phyloP scores from a whole-genome alignment of 164 flowering plant genomes.

The Stephania cephalantha region DNA sequence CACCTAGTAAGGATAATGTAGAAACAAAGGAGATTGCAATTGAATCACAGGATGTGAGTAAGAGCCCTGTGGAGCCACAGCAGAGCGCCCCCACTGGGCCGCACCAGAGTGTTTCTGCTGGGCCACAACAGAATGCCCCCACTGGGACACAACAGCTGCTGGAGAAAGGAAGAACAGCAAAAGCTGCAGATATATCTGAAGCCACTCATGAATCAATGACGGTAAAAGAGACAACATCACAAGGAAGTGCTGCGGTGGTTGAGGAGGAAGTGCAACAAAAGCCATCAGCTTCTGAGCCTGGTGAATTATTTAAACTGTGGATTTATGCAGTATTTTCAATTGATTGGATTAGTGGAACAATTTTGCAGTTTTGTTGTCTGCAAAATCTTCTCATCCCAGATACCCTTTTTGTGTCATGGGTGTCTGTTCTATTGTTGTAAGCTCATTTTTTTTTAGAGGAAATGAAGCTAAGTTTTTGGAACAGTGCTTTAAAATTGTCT shows the following conservation, averaged over 20 bases:
- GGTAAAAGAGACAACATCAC: slow-evolving; percentile 61
- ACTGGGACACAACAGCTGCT: slow-evolving; percentile 26
- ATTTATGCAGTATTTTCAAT: neutral
- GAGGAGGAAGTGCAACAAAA: slow-evolving; percentile 94
- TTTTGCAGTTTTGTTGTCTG: neutral
- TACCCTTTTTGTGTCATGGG: neutral
- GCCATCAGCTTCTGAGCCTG: slow-evolving; percentile 63
- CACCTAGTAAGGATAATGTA: slow-evolving; percentile 28
- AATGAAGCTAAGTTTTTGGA: neutral
- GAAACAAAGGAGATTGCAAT: slow-evolving; percentile 25
- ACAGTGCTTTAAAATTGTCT: neutral
- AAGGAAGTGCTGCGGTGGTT: slow-evolving; percentile 59
- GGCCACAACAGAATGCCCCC: slow-evolving; percentile 16
- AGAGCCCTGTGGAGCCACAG: no score
- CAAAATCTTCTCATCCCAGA: neutral
- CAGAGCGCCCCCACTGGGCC: slow-evolving; percentile 26
- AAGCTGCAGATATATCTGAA: slow-evolving; percentile 50
- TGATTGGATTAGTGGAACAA: neutral
- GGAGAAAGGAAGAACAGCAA: slow-evolving; percentile 30
- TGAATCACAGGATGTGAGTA: slow-evolving; percentile 27
- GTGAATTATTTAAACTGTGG: slow-evolving; percentile 23
- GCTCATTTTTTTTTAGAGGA: neutral
- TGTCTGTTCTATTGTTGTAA: neutral
- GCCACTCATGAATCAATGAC: slow-evolving; percentile 61
- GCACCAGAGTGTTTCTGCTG: slow-evolving; percentile 10